These are phyloP conservation scores for Trichoderma orchidacearum DNA, from an alignment of 495 filamentous ascomycete species.

Conservation along the genomic window DNA sequence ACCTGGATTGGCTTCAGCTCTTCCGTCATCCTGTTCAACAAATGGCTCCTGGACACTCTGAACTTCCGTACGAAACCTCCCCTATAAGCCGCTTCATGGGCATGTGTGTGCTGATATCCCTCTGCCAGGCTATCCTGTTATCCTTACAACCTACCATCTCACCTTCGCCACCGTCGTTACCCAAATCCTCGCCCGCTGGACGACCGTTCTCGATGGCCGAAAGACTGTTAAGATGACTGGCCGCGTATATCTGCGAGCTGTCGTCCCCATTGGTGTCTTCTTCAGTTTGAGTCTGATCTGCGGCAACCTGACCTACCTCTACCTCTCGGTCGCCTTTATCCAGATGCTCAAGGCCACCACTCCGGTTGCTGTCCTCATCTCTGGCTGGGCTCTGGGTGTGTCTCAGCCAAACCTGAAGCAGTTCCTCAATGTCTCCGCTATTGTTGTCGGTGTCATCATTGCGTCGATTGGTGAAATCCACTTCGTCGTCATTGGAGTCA, in stretches of 20 bases:
- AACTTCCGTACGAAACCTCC: conserved; percentile 58
- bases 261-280: conserved; percentile 85
- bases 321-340: conserved; percentile 87
- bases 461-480: conserved; percentile 87
- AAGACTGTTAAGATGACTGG: conserved; percentile 92
- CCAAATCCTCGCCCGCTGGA: conserved; percentile 75
- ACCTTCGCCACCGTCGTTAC: conserved; percentile 82
- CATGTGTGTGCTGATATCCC: neutral
- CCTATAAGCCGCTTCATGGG: neutral
- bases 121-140: conserved; percentile 42
- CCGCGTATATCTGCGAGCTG: conserved; percentile 75
- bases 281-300: conserved; percentile 92
- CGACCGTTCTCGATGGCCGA: conserved; percentile 72
- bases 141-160: conserved; percentile 90
- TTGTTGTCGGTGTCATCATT: conserved; percentile 81
- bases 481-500: conserved; percentile 75
- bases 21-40: conserved; percentile 95
- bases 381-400: conserved; percentile 71
- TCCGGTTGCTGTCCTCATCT: conserved; percentile 76
- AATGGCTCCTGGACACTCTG: conserved; percentile 79
- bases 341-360: conserved; percentile 98
- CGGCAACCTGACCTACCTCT: conserved; percentile 85
- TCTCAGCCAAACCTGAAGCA: conserved; percentile 64
- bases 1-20: conserved; percentile 87
- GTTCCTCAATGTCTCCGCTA: conserved; percentile 73